phyloP scores from a whole-genome alignment of 208 protist genomes.

The Histomonas meleagridis region DNA sequence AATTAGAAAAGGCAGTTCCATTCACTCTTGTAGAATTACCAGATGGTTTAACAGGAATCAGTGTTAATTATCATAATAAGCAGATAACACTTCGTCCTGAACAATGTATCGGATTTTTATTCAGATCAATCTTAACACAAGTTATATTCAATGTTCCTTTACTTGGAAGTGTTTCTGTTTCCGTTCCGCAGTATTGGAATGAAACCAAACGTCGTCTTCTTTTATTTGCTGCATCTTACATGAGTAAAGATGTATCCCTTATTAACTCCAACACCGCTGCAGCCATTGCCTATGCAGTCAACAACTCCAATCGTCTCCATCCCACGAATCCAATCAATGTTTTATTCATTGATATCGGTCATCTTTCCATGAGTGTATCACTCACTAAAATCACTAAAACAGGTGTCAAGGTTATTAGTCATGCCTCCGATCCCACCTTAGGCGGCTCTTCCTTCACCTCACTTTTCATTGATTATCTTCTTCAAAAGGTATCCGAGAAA shows the following conservation, averaged over 20 bases:
- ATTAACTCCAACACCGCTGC: not conserved
- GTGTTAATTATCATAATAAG: constrained; percentile 41
- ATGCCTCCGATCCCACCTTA: not conserved
- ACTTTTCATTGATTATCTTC: not conserved
- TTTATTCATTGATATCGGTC: not conserved
- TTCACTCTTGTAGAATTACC: not conserved
- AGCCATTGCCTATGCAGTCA: not conserved
- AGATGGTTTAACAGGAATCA: constrained; percentile 37
- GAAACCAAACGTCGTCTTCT: not conserved
- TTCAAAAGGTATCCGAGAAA: not conserved
- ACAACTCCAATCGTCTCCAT: not conserved
- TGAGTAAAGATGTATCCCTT: not conserved
- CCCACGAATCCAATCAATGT: not conserved
- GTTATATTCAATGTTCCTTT: not conserved
- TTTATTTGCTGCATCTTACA: not conserved
- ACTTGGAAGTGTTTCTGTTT: not conserved
- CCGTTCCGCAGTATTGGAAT: not conserved
- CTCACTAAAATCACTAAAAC: not conserved
- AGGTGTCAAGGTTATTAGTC: not conserved
- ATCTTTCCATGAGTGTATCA: not conserved
- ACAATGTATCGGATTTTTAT: not conserved
- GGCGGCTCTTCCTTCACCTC: not conserved
- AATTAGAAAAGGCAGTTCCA: not conserved
- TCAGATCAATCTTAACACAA: not conserved
- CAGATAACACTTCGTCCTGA: not conserved